Evolutionary conservation across 768 basidiomycete species (phyloP), one percentile per base, ranked within the genome.

Genomic region (Trichaptum fuscoviolaceum): DNA sequence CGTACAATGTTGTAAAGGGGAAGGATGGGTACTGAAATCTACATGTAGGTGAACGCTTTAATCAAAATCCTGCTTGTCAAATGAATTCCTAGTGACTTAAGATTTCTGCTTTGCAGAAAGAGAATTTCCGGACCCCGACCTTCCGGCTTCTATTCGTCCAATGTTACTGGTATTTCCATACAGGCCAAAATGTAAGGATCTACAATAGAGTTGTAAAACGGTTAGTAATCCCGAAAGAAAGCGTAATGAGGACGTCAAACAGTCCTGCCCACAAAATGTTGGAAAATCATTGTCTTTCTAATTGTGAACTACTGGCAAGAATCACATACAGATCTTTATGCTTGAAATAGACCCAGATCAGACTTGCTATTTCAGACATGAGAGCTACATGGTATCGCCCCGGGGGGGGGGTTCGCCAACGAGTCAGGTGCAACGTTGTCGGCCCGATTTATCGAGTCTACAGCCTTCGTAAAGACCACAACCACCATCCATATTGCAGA

Each of bases 1-100:
- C 83, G 2, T 83, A 78, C 67, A 79, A 79, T 1, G 81, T 84
- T 18, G 82, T 87, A 7, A 65, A 75, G 1, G 82, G 80, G 4
- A 79, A 78, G 67, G 73, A 67, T 57, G 85, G 85, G 2, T 85
- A 52, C 42, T 52, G 42, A 52, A 30, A 30, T 8, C 30, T 2
- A 30, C 20, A 36, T 36, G 35, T 17, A 52, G 20, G 3, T 30
- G 30, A 30, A 30, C 2, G 30, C 30, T 30, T 30, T 8, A 3
- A 30, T 8, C 30, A 8, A 3, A 30, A 30, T 3, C 4, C 8
- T 30, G 30, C 30, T n/a, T 8, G 8, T 30, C 30, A 30, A 30
- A 30, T 30, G 8, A 30, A 8, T 30, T 30, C 30, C 30, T n/a
- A 30, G 30, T 30, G 8, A 30, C 30, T 30, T 3, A 30, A 30